Conservation (phyloP, 2,329 filamentous ascomycete species). For the Aspergillus sp. region DNA sequence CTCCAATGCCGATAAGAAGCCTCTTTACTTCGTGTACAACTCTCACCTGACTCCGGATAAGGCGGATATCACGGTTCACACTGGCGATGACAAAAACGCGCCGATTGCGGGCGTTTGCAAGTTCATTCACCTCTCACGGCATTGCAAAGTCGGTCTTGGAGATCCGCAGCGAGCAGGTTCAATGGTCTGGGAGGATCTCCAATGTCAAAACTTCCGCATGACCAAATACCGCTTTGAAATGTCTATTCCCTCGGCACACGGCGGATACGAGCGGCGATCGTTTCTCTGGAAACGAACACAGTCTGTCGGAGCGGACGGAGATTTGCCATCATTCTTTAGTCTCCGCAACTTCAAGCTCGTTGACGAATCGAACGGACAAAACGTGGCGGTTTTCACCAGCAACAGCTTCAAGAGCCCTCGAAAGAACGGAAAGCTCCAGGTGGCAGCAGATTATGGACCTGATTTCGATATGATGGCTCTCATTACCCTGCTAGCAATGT, state of each 20-base stretch:
- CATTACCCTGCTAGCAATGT: constrained; percentile 31
- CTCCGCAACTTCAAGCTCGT: constrained; percentile 40
- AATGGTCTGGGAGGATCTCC: constrained; percentile 38
- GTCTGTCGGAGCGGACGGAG: constrained; percentile 32
- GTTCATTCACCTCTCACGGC: constrained; percentile 38
- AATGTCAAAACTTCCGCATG: constrained; percentile 28
- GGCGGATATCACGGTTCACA: constrained; percentile 41
- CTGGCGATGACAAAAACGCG: constrained; percentile 29
- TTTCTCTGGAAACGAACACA: constrained; percentile 42
- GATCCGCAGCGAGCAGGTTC: constrained; percentile 29
- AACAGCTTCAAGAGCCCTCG: constrained; percentile 32
- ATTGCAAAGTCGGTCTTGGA: constrained; percentile 39
- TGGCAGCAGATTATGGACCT: constrained; percentile 31
- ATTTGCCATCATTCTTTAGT: constrained; percentile 27
- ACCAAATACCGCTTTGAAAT: constrained; percentile 37
- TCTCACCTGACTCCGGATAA: constrained; percentile 36
- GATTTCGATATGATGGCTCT: constrained; percentile 38
- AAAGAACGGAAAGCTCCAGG: constrained; percentile 38
- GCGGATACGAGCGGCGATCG: constrained; percentile 20
- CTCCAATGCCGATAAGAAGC: constrained; percentile 22
- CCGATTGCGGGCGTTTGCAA: constrained; percentile 37
- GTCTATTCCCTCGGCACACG: constrained; percentile 18
- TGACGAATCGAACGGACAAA: constrained; percentile 32
- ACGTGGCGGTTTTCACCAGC: constrained; percentile 39
- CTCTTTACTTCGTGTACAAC: constrained; percentile 33